Evolutionary conservation across 2,329 filamentous ascomycete genomes (phyloP).

Genomic region (Botrytis deweyae): DNA sequence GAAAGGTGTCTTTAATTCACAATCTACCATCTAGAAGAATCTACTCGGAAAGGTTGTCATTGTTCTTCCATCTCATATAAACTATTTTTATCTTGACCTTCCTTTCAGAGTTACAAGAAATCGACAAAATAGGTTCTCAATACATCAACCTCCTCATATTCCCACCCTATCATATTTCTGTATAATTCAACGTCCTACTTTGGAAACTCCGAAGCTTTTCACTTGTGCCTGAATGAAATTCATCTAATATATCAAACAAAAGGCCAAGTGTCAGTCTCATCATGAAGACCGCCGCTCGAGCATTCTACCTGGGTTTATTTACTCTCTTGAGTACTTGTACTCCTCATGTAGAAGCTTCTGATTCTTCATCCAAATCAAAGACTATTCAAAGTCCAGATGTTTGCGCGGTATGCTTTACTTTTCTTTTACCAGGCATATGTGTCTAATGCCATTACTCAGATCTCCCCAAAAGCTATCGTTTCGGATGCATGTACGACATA

Average conservation of each 20-base stretch:
- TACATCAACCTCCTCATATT: neutral
- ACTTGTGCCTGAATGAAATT: neutral
- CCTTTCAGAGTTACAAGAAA: conserved; percentile 10
- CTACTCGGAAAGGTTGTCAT: neutral
- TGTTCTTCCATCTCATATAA: neutral
- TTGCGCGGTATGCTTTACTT: conserved; percentile 41
- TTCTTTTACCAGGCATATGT: conserved; percentile 35
- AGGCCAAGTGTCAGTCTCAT: conserved; percentile 30
- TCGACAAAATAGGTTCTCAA: conserved; percentile 10
- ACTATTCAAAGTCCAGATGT: conserved; percentile 42
- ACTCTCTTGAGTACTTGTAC: conserved; percentile 52
- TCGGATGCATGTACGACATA: conserved; percentile 95
- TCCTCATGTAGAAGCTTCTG: conserved; percentile 43
- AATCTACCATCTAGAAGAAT: neutral
- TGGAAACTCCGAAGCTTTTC: neutral
- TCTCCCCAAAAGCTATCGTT: conserved; percentile 84
- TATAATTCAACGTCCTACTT: neutral
- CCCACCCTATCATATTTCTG: neutral
- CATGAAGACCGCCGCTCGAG: conserved; percentile 54
- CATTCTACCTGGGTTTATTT: conserved; percentile 63
- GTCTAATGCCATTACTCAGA: conserved; percentile 53
- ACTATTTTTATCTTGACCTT: conserved; percentile 15
- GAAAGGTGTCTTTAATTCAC: neutral
- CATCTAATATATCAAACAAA: conserved; percentile 11
- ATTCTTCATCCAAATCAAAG: conserved; percentile 35